Base-by-base conservation (phyloP, 352 stramenopile genomes). In the Pythium phragmitis region DNA sequence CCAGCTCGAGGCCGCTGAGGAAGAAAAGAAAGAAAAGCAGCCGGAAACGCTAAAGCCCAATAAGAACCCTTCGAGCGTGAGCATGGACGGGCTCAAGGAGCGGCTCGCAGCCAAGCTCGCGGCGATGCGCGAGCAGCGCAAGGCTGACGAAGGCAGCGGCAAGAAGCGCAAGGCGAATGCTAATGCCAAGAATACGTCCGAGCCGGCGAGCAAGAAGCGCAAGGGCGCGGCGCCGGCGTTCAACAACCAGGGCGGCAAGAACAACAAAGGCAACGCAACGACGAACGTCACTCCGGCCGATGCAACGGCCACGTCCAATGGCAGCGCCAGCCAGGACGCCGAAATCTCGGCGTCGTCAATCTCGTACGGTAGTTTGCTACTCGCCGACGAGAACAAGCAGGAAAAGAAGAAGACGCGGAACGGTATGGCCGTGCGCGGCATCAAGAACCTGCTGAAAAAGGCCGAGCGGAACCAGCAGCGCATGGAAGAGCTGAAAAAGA, bases 391-490 rank as follows among this genome's bases (percentile, higher is more conserved):
- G 34, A 73, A 71, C 16, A 73, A 80, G 30, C 74, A 77, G 57
- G 67, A 78, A 49, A 74, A 77, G 56, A 77, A 74, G 12, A 87
- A 88, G 74, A 92, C 81, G 5, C 84, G 84, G 28, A 88, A 92
- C 55, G 81, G 84, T 17, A 80, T 88, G 71, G 76, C 76, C 36
- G 68, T 92, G 4, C 77, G 77, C 48, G 76, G 77, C 16, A 89
- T 92, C 65, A 77, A 91, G 70, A 92, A 92, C 63, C 42, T 92
- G 52, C 65, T 92, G 49, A 89, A 92, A 67, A 92, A 92, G 74
- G 84, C 84, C 2, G 81, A 92, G 69, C 68, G 71, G 2, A 92
- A 92, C 68, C 80, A 85, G 51, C 73, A 88, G 61, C 79, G 81
- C 26, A 81, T 92, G 46, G 75, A 88, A 53, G 80, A 92, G 62